Evolutionary conservation across 2,329 filamentous ascomycete species (phyloP).

Genomic region (Colletotrichum scovillei): DNA sequence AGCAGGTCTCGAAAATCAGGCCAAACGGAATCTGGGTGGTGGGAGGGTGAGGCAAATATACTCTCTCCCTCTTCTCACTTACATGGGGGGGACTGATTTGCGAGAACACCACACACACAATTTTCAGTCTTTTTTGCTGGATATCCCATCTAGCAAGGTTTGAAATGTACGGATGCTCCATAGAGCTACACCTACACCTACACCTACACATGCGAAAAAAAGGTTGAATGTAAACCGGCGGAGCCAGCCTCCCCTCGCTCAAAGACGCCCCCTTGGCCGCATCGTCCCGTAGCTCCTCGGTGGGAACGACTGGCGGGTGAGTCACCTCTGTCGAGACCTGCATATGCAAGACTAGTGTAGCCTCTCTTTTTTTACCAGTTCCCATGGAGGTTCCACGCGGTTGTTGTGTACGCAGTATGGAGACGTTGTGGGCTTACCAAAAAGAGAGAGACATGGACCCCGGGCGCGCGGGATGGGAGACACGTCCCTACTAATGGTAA

Average conservation of each 20-base stretch:
- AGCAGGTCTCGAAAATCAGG: slow-evolving; percentile 28
- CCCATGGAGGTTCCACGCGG: not conserved
- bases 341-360: slow-evolving; percentile 32
- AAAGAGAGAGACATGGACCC: not conserved
- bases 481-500: not conserved
- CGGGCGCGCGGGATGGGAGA: not conserved
- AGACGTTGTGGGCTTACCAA: not conserved
- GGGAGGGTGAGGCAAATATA: slow-evolving; percentile 20
- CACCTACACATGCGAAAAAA: not conserved
- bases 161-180: not conserved
- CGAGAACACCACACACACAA: not conserved
- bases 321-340: slow-evolving; percentile 39
- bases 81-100: slow-evolving; percentile 17
- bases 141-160: not conserved
- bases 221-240: not conserved
- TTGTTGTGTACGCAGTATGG: not conserved
- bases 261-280: not conserved
- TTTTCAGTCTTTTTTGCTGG: not conserved
- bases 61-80: not conserved
- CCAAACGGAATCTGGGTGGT: slow-evolving; percentile 11
- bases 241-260: slow-evolving; percentile 7
- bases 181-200: not conserved
- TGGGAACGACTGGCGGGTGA: slow-evolving; percentile 41
- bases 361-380: not conserved
- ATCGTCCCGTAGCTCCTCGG: slow-evolving; percentile 33